Evolutionary conservation across 2,329 filamentous ascomycete genomes (phyloP), one percentile per base, ranked within the genome.

Genomic region (Ascochyta koolunga): DNA sequence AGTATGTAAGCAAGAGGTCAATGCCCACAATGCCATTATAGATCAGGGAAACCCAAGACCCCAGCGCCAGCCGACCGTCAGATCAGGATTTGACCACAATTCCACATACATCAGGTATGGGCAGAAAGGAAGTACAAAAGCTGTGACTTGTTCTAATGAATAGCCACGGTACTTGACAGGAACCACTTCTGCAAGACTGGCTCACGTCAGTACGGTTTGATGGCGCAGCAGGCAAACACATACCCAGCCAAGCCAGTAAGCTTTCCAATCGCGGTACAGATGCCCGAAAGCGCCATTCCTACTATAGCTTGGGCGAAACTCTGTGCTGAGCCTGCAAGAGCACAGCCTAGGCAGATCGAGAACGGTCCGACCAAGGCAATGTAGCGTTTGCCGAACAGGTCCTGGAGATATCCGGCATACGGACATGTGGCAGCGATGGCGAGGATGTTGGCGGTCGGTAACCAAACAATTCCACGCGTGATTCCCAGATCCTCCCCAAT

Each of bases 221-320:
- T 8, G 9, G 4, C 7, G 1, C 10, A 24, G 21, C n/a, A 27
- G 4, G 8, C 21, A 35, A 2, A 31, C 2, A 50, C 66, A 10
- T 64, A 72, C 71, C 69, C 72, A 61, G 71, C 71, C 9, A 74
- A 62, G 9, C 68, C 70, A 32, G 69, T 75, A 16, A 74, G 47
- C 49, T 75, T 71, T 8, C 70, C 68, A 25, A 71, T 67, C 2
- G 67, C 72, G 33, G 72, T 71, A 18, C 72, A 71, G 6, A 68
- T 56, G n/a, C 69, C 71, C 21, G 69, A 70, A 5, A 74, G 44
- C 2, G 67, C 65, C 70, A 73, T 74, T 4, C 69, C 71, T 22
- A 65, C 65, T 13, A 77, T 57, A 11, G 70, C 65, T 48, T 71
- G 69, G 19, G 61, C 72, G 43, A 77, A 72, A 8, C 42, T 59